phyloP scores from a whole-genome alignment of 768 basidiomycete species.

The Naganishia kalamii region DNA sequence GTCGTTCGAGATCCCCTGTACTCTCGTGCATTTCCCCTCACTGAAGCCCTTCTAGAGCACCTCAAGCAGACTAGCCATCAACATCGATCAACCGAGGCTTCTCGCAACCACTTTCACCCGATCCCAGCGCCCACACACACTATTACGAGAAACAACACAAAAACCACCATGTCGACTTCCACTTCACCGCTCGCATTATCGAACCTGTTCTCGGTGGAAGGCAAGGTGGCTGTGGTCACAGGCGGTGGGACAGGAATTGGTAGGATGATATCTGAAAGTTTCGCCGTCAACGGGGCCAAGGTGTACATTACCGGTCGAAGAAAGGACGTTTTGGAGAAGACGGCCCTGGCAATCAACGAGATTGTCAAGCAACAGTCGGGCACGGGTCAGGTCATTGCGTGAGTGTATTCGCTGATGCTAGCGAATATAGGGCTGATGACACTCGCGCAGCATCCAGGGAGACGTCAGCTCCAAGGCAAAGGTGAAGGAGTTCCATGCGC shows the following conservation, averaged over 20 bases:
- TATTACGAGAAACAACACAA: too few relatives aligned
- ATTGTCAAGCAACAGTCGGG: conserved; percentile 21
- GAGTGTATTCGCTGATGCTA: not conserved
- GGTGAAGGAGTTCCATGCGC: conserved; percentile 28
- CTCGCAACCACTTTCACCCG: too few relatives aligned
- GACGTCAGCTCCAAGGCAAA: conserved; percentile 37
- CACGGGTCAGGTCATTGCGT: conserved; percentile 34
- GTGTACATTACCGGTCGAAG: conserved; percentile 45
- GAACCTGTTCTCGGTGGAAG: conserved; percentile 40
- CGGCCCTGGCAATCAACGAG: conserved; percentile 32
- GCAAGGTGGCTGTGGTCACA: conserved; percentile 39
- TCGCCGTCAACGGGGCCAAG: conserved; percentile 40
- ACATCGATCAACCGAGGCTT: too few relatives aligned
- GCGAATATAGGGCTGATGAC: not conserved
- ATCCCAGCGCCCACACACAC: too few relatives aligned
- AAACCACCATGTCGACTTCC: not conserved
- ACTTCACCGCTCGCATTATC: not conserved
- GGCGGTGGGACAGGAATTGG: conserved; percentile 45
- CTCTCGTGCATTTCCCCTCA: too few relatives aligned
- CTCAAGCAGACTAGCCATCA: too few relatives aligned
- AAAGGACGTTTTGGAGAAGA: conserved; percentile 31
- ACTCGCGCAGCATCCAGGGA: conserved; percentile 28
- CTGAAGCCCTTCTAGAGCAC: too few relatives aligned
- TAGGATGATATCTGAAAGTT: conserved; percentile 38
- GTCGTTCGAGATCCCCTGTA: too few relatives aligned